Evolutionary conservation across 805 yeast genomes (phyloP), one percentile per base, ranked within the genome.

Genomic region (Nematodospora valgi): DNA sequence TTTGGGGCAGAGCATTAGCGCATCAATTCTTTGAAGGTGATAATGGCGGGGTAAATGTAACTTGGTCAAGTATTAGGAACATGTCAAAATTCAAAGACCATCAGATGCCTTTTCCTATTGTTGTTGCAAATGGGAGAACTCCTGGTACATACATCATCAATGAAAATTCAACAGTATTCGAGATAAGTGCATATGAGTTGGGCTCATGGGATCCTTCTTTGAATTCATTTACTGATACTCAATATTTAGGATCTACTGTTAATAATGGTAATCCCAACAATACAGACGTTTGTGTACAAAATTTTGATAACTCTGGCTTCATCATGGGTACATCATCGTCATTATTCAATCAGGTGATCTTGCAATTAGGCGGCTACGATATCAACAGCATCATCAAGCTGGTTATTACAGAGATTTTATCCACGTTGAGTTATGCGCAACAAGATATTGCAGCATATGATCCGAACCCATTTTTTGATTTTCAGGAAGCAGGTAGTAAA

Each of bases 11-110:
- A 45, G 97, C 98, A 2, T 72, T 89, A 41, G 54, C 74, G 45
- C 98, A 91, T 62, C 94, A 96, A 8, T 93, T 86, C 58, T 87
- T 86, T 64, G 74, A 71, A 40, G 82, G 78, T 38, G 80, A 71
- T 24, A 54, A 56, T 27, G 52, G 50, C 36, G 48, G 52, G 6
- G 38, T 46, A n/a, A 43, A 56, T 8, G 45, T 56, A 9, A 45
- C 61, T 7, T 64, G 62, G 58, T 56, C 65, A 3, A 67, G 61
- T 37, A 49, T 65, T 22, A 46, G 64, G 28, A 47, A 53, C 31
- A 32, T 46, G 26, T 27, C 37, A 2, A 37, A 48, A 4, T 66
- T 66, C 39, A 37, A 46, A 21, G 55, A 59, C 35, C 62, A 62
- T 35, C 61, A 64, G 8, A 62, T 62, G 62, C 72, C 72, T 11